A percentile compares a stretch with the other conserved stretches of the same genome.
Evolutionary conservation across 2,329 filamentous ascomycete species (phyloP).

Genomic region (Chrysoporthe deuterocubensis): DNA sequence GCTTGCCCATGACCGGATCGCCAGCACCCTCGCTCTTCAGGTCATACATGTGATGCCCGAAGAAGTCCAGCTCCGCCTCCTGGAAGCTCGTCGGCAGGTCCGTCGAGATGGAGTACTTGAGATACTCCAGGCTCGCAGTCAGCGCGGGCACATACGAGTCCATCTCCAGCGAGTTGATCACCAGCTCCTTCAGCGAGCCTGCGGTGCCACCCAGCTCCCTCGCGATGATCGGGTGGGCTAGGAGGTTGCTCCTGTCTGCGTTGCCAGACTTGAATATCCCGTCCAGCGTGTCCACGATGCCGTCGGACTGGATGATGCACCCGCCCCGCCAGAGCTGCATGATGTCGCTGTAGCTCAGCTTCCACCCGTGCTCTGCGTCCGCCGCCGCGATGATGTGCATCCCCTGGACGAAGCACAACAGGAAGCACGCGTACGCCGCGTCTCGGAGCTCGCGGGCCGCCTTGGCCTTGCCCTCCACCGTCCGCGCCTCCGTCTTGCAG

Average conservation of each 20-base stretch:
- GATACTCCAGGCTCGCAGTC: constrained; percentile 66
- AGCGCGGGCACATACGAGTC: constrained; percentile 66
- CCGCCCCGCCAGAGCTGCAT: constrained; percentile 70
- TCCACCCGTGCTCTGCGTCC: constrained; percentile 63
- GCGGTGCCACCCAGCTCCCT: constrained; percentile 57
- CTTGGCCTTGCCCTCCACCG: constrained; percentile 50
- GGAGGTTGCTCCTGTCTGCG: constrained; percentile 45
- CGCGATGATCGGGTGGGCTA: constrained; percentile 46
- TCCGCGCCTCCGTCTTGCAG: constrained; percentile 31
- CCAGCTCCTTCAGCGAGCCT: constrained; percentile 57
- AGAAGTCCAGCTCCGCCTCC: constrained; percentile 73
- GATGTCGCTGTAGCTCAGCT: constrained; percentile 54
- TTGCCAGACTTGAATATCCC: constrained; percentile 45
- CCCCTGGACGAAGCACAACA: constrained; percentile 68
- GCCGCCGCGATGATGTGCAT: constrained; percentile 65
- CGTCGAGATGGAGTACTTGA: constrained; percentile 65
- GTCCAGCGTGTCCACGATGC: constrained; percentile 64
- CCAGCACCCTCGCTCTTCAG: constrained; percentile 57
- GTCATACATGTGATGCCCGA: constrained; percentile 70
- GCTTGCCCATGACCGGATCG: constrained; percentile 57
- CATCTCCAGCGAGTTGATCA: constrained; percentile 55
- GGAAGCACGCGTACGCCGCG: constrained; percentile 65
- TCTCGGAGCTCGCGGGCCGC: constrained; percentile 55
- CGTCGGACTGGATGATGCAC: constrained; percentile 72
- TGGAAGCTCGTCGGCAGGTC: constrained; percentile 70